Base-by-base conservation (phyloP, 2,329 filamentous ascomycete species). In the Eutypa lata region DNA sequence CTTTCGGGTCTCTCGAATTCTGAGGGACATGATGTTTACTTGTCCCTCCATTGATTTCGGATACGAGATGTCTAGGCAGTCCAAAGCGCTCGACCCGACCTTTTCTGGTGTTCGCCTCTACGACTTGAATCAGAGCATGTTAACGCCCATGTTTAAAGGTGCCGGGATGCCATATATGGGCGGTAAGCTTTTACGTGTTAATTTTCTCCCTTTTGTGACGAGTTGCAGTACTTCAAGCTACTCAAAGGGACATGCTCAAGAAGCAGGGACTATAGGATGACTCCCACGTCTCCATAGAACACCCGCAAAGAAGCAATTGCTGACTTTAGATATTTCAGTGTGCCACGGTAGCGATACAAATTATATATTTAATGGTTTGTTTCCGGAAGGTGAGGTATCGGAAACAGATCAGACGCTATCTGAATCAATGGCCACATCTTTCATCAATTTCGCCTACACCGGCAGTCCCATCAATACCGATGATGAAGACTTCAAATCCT, bases 61-160 rank as follows among this genome's bases (percentile, higher is more conserved):
- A 0, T 57, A 51, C 28, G 60, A 60, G 40, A 57, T 60, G 44
- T 52, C 51, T 2, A 53, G 44, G 8, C 60, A 61, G 21, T 60
- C 58, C 14, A 54, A 48, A 26, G 40, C 19, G 2, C 16, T 49
- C 1, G 47, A 58, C 26, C 48, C 53, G 3, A 18, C 3, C 8
- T 59, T 57, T 38, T 18, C 57, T 0, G 58, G 63, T 1, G 60
- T 65, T 2, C 57, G 58, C 1, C 45, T 60, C 16, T 67, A 68
- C 47, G 52, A 55, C 28, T 43, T 67, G n/a, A 68, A 68, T 38
- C 65, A 68, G 49, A 66, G 58, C 49, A 63, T 65, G 61, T 24
- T 65, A 26, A 56, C 62, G 0, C 58, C 62, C 0, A 22, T 67
- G 11, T 63, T 67, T 22, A 38, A 48, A 0, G 55, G 19, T 0